Evolutionary conservation across 2,329 filamentous ascomycete genomes (phyloP).

Genomic region (Hypoxylon sp.): DNA sequence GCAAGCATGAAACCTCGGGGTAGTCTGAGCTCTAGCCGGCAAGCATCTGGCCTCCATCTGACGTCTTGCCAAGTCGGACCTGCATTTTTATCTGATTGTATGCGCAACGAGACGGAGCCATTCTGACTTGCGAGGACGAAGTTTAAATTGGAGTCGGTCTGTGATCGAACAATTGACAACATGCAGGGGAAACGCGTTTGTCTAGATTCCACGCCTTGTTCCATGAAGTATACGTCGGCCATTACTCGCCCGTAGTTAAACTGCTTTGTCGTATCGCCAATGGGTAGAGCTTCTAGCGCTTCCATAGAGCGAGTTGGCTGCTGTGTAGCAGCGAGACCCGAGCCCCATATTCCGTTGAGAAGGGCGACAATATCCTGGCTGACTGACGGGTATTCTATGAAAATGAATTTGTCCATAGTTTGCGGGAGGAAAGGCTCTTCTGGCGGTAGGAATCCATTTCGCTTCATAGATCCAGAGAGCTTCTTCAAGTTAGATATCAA

Average conservation of each 20-base stretch:
- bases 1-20: constrained; percentile 81
- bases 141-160: constrained; percentile 76
- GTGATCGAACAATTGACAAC: constrained; percentile 79
- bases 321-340: constrained; percentile 62
- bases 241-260: constrained; percentile 86
- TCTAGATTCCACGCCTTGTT: constrained; percentile 76
- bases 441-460: constrained; percentile 82
- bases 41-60: constrained; percentile 78
- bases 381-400: constrained; percentile 81
- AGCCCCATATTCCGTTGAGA: constrained; percentile 72
- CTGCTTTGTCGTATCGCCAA: constrained; percentile 78
- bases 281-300: constrained; percentile 77
- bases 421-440: constrained; percentile 78
- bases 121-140: constrained; percentile 85
- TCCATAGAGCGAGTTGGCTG: constrained; percentile 63
- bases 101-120: constrained; percentile 78
- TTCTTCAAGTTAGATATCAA: constrained; percentile 77
- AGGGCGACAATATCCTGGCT: constrained; percentile 79
- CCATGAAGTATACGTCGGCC: constrained; percentile 80
- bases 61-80: constrained; percentile 86
- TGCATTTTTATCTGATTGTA: constrained; percentile 75
- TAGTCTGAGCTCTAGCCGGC: constrained; percentile 75
- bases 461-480: constrained; percentile 83
- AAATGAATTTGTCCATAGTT: constrained; percentile 83
- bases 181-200: constrained; percentile 79